phyloP scores from a whole-genome alignment of 257 asterid genomes.

The Petunia secreta region DNA sequence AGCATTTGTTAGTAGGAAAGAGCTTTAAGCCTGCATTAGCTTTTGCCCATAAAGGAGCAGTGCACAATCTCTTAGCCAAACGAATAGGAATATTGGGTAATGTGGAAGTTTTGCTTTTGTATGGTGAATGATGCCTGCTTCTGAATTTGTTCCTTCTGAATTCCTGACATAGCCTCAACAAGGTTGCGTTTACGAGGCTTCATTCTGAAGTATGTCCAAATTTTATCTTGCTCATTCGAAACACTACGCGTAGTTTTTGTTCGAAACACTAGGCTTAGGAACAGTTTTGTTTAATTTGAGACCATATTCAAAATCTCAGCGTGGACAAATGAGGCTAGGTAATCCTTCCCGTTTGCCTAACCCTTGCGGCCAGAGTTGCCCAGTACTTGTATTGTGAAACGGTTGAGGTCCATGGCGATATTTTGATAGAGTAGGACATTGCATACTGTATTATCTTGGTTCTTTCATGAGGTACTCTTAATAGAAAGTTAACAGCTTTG shows the following conservation, averaged over 20 bases:
- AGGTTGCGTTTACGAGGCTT: background rate
- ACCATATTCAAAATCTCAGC: background rate
- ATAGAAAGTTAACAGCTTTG: background rate
- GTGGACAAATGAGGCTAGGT: too few species aligned
- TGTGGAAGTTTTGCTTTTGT: background rate
- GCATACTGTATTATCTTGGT: background rate
- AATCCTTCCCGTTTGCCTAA: too few species aligned
- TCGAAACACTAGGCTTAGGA: background rate
- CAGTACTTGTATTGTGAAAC: too few species aligned
- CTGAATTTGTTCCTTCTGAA: constrained; percentile 17
- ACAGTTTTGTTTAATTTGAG: background rate
- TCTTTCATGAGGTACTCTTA: background rate
- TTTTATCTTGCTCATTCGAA: background rate
- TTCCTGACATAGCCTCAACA: constrained; percentile 2
- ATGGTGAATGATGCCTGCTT: background rate
- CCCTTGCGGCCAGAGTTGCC: too few species aligned
- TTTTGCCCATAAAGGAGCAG: constrained; percentile 5
- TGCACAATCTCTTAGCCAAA: background rate
- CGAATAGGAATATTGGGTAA: constrained; percentile 1
- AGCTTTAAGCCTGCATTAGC: background rate
- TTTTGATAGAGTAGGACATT: background rate
- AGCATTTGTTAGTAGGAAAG: background rate
- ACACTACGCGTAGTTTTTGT: background rate
- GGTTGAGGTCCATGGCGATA: background rate
- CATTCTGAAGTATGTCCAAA: constrained; percentile 23